A percentile compares a stretch with the other conserved stretches of the same genome.
Conservation (phyloP, 306 rosid species). For the Malus fusca region DNA sequence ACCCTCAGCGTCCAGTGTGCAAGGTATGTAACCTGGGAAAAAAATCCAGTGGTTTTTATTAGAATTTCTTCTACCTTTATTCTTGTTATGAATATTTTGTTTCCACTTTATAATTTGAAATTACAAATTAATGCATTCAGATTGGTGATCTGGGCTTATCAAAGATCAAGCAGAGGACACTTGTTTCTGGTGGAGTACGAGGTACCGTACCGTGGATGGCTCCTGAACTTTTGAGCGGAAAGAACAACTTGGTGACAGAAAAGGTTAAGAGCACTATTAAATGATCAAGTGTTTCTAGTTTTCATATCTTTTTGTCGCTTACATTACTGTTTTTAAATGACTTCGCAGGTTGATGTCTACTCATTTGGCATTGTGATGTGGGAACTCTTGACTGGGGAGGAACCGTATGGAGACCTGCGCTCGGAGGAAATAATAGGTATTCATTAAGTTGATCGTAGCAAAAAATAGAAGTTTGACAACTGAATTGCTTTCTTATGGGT, state of each 20-base stretch:
- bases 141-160: conserved; percentile 36
- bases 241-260: conserved; percentile 26
- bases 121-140: conserved; percentile 5
- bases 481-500: not conserved
- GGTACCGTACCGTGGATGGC: conserved; percentile 38
- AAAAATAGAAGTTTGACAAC: not conserved
- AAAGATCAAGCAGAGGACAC: conserved; percentile 23
- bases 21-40: conserved; percentile 9
- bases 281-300: not conserved
- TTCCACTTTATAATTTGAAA: not conserved
- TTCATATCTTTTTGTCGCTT: not conserved
- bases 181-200: conserved; percentile 25
- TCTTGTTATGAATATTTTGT: not conserved
- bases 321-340: not conserved
- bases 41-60: not conserved
- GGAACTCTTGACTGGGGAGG: conserved; percentile 35
- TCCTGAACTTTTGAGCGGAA: conserved; percentile 21
- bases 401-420: conserved; percentile 18
- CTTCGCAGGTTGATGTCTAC: conserved; percentile 24
- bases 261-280: conserved; percentile 4
- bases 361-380: conserved; percentile 35
- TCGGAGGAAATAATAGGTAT: conserved; percentile 21
- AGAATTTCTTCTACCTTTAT: not conserved
- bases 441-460: not conserved
- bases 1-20: conserved; percentile 28